These are phyloP conservation scores for Trametes cubensis DNA, from an alignment of 768 basidiomycete species.

Conservation along the genomic window DNA sequence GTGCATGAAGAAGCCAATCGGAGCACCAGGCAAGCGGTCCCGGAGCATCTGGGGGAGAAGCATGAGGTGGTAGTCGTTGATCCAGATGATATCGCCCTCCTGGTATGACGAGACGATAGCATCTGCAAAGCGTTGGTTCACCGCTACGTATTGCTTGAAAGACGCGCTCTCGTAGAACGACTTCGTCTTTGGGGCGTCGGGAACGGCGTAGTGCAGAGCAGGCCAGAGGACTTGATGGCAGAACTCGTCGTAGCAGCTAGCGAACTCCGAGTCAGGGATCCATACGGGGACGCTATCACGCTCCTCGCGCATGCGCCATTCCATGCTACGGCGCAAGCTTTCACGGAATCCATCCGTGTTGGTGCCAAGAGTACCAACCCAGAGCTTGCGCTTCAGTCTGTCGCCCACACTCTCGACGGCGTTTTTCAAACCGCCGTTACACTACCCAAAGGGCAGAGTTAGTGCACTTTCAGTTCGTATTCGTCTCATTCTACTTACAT, in stretches of 20 bases:
- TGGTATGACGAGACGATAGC: constrained; percentile 77
- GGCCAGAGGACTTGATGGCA: constrained; percentile 89
- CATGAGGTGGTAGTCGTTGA: constrained; percentile 97
- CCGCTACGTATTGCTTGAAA: constrained; percentile 84
- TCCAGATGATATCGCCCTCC: constrained; percentile 90
- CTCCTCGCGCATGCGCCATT: constrained; percentile 48
- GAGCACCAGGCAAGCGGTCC: constrained; percentile 60
- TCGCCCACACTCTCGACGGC: constrained; percentile 67
- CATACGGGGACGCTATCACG: constrained; percentile 62
- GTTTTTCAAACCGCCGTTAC: constrained; percentile 85
- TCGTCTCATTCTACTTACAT: constrained; percentile 29
- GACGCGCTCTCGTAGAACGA: constrained; percentile 75
- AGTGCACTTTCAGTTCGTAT: neutral
- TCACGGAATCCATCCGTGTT: constrained; percentile 66
- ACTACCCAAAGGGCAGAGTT: constrained; percentile 25
- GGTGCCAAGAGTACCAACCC: constrained; percentile 77
- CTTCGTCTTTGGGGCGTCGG: constrained; percentile 86
- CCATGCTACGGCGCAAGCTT: constrained; percentile 58
- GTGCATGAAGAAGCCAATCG: constrained; percentile 94
- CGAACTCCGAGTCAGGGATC: constrained; percentile 81
- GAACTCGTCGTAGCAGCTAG: constrained; percentile 81
- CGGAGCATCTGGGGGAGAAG: constrained; percentile 88
- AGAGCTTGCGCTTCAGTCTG: constrained; percentile 52
- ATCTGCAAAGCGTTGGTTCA: constrained; percentile 90
- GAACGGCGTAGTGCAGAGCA: constrained; percentile 82